These are phyloP conservation scores for Tremellales sp. DNA, from an alignment of 1,284 basidiomycete genomes.

Conservation along the genomic window DNA sequence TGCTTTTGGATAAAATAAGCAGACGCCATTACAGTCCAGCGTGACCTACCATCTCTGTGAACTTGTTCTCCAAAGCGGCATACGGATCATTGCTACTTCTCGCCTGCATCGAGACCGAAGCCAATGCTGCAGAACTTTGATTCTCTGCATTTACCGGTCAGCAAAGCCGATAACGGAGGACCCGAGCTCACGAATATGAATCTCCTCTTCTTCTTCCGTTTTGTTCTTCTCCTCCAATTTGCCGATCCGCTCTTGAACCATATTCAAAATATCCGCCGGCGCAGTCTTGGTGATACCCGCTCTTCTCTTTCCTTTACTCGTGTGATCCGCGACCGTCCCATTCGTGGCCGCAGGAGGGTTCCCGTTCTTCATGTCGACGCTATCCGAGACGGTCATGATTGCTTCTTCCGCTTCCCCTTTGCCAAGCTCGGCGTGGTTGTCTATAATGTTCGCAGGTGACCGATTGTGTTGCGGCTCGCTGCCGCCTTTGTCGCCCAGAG, in stretches of 20 bases:
- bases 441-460: too few species aligned
- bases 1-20: slow-evolving; percentile 53
- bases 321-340: slow-evolving; percentile 13
- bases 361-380: too few species aligned
- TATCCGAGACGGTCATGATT: too few species aligned
- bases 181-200: neutral
- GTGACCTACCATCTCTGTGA: neutral
- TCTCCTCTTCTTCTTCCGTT: neutral
- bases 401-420: too few species aligned
- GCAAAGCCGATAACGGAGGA: too few species aligned
- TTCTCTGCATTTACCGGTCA: too few species aligned
- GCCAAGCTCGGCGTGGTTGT: too few species aligned
- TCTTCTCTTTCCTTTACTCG: slow-evolving; percentile 11
- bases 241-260: neutral
- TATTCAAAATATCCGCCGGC: neutral
- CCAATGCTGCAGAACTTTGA: too few species aligned
- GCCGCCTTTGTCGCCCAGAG: too few species aligned
- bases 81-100: neutral
- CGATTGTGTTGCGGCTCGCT: too few species aligned
- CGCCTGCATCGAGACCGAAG: neutral
- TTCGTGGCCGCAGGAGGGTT: too few species aligned
- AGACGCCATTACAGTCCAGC: neutral
- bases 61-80: neutral
- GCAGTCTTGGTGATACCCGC: slow-evolving; percentile 5
- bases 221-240: neutral